Base-by-base conservation (phyloP, 2,329 filamentous ascomycete genomes). In the Colletotrichum eleusines region DNA sequence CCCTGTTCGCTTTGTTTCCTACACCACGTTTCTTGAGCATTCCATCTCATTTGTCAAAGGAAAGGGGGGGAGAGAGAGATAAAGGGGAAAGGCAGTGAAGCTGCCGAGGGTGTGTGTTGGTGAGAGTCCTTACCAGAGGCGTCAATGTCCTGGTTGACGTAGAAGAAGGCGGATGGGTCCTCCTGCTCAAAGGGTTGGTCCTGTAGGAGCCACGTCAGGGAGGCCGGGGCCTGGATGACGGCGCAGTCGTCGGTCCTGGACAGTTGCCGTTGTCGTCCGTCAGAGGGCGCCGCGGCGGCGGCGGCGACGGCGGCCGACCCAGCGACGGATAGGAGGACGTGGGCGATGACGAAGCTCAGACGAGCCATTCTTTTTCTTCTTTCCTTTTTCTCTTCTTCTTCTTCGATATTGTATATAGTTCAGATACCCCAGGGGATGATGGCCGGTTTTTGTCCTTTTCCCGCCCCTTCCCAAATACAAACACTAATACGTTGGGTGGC, bases 131-230 rank as follows among this genome's bases (percentile, higher is more conserved):
- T 61, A 72, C 69, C 69, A 44, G 69, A 50, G 48, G 69, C 69
- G 55, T 70, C 69, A 35, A 70, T 70, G 31, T 72, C 69, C 33
- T 72, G 69, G 42, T 72, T 72, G 54, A 72, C 69, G 66, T 72
- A 72, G 54, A 72, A 72, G n/a, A 72, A 72, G n/a, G 66, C 55
- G 20, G 66, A 70, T 48, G 69, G 69, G 28, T 72, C 69, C 33
- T 69, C 69, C 46, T 65, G 69, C 48, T 70, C 69, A 51, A 72
- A 72, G 54, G 69, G 66, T 62, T 72, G 69, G 46, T 72, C 69
- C 33, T 70, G 66, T 40, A 72, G 38, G 8, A 72, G 48, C 69
- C 69, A 72, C 7, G 60, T 70, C 60, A 72, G 28, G 48, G 69
- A 63, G 20, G 66, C 26, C 31, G 69, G 69, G n/a, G 66, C 69